Percentiles rank a stretch among this genome's conserved stretches.
Evolutionary conservation across 2,329 filamentous ascomycete species (phyloP).

Genomic region (Harringtonia aguacate): DNA sequence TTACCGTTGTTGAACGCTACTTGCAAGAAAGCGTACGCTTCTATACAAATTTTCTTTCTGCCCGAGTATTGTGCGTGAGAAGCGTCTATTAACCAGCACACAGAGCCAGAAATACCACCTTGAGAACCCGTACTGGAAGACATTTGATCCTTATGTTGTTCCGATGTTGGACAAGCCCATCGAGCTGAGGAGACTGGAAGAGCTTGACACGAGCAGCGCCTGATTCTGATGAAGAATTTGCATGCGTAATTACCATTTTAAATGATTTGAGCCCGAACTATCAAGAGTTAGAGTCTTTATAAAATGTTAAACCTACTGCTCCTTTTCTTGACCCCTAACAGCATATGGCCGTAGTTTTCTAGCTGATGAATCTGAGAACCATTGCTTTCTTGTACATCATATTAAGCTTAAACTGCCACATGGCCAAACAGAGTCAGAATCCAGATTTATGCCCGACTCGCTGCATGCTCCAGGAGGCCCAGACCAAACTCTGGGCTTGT

Average conservation of each 20-base stretch:
- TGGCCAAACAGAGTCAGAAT: too few relatives aligned
- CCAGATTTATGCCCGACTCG: too few relatives aligned
- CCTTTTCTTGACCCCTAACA: too few relatives aligned
- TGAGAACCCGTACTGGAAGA: constrained; percentile 64
- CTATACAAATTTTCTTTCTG: constrained; percentile 9
- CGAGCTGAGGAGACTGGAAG: constrained; percentile 58
- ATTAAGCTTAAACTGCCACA: too few relatives aligned
- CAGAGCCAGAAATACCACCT: constrained; percentile 52
- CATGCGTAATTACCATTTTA: neutral
- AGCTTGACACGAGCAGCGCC: constrained; percentile 49
- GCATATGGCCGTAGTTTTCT: too few relatives aligned
- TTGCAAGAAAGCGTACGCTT: constrained; percentile 48
- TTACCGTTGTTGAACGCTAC: constrained; percentile 68
- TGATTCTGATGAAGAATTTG: neutral
- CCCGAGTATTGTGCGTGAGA: neutral
- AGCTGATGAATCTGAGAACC: too few relatives aligned
- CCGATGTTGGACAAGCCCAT: constrained; percentile 58
- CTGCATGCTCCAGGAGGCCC: too few relatives aligned
- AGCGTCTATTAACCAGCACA: neutral
- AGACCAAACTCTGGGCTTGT: too few relatives aligned
- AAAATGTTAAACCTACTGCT: too few relatives aligned
- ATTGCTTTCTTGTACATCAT: too few relatives aligned
- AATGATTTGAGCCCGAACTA: neutral
- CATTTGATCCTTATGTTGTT: constrained; percentile 63
- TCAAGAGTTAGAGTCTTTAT: neutral